A percentile compares a stretch with the other conserved stretches of the same genome.
Conservation (phyloP, 2,329 filamentous ascomycete genomes). For the Claviceps monticola region DNA sequence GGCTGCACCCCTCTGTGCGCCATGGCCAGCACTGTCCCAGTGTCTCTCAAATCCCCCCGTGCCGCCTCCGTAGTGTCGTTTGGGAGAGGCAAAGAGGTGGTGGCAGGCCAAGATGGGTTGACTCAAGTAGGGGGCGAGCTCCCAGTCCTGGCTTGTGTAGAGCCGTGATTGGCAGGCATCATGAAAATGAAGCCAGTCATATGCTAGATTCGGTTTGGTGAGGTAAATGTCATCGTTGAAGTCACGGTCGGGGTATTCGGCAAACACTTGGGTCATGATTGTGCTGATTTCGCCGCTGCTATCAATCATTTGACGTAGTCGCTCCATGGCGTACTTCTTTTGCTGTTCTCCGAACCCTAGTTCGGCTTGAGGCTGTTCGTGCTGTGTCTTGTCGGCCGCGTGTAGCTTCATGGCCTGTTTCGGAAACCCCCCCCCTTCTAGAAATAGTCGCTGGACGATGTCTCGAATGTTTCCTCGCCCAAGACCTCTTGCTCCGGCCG, state of each 20-base stretch:
- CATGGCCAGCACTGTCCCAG: slow-evolving; percentile 22
- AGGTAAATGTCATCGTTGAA: slow-evolving; percentile 90
- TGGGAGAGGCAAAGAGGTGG: slow-evolving; percentile 69
- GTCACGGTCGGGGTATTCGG: slow-evolving; percentile 70
- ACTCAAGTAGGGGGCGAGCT: slow-evolving; percentile 74
- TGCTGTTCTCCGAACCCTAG: slow-evolving; percentile 59
- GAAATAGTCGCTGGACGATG: slow-evolving; percentile 64
- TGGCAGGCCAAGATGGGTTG: slow-evolving; percentile 85
- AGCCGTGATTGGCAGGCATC: slow-evolving; percentile 68
- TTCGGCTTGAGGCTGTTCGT: slow-evolving; percentile 43
- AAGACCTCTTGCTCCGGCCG: slow-evolving; percentile 55
- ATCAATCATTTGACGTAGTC: slow-evolving; percentile 62
- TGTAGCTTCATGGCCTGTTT: slow-evolving; percentile 33
- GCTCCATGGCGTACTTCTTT: slow-evolving; percentile 59
- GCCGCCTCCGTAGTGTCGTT: slow-evolving; percentile 29
- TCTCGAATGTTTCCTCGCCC: slow-evolving; percentile 61
- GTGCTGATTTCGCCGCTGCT: slow-evolving; percentile 67
- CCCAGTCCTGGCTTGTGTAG: slow-evolving; percentile 82
- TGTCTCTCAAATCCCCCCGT: slow-evolving; percentile 28
- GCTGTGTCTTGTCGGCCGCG: slow-evolving; percentile 29
- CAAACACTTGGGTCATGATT: slow-evolving; percentile 72
- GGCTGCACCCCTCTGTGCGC: slow-evolving; percentile 18
- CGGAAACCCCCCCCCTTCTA: slow-evolving; percentile 65
- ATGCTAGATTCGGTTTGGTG: slow-evolving; percentile 72
- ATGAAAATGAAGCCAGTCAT: slow-evolving; percentile 94